Conservation (phyloP, 768 basidiomycete species). For the Leccinum boreale region DNA sequence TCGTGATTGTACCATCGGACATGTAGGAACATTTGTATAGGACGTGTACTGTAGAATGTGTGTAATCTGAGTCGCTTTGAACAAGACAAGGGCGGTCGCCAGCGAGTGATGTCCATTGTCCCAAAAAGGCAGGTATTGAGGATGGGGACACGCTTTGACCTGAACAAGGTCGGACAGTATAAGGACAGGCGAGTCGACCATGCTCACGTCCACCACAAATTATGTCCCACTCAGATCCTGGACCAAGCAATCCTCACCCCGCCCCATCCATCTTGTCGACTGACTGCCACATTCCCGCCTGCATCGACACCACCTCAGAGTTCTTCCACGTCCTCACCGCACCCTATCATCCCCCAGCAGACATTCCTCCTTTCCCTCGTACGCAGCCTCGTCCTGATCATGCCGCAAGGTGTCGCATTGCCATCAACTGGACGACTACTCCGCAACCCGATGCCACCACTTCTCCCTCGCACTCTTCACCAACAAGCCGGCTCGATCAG, state of each 20-base stretch:
- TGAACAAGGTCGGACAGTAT: constrained; percentile 16
- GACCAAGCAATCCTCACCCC: constrained; percentile 14
- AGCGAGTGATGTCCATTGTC: constrained; percentile 26
- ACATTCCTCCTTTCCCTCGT: constrained; percentile 2
- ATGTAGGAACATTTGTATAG: constrained; percentile 16
- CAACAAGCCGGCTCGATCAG: constrained; percentile 13
- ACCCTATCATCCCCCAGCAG: constrained; percentile 17
- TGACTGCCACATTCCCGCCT: constrained; percentile 10
- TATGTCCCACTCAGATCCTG: constrained; percentile 22
- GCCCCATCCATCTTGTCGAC: constrained; percentile 9
- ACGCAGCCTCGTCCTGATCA: constrained; percentile 18
- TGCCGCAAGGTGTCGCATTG: constrained; percentile 22
- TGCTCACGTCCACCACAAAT: constrained; percentile 6
- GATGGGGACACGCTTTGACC: constrained; percentile 30
- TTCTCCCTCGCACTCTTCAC: neutral
- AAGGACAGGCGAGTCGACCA: constrained; percentile 17
- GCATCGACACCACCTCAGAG: constrained; percentile 24
- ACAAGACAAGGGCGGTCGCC: constrained; percentile 21
- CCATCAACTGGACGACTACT: constrained; percentile 26
- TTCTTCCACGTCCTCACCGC: constrained; percentile 31
- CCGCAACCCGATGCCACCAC: neutral
- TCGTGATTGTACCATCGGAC: constrained; percentile 14
- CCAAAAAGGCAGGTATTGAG: constrained; percentile 33
- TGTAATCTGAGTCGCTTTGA: constrained; percentile 10
- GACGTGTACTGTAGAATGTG: constrained; percentile 6